Base-by-base conservation (phyloP, 371 early-diverging fungal species). In the Batrachochytrium dendrobatidis region DNA sequence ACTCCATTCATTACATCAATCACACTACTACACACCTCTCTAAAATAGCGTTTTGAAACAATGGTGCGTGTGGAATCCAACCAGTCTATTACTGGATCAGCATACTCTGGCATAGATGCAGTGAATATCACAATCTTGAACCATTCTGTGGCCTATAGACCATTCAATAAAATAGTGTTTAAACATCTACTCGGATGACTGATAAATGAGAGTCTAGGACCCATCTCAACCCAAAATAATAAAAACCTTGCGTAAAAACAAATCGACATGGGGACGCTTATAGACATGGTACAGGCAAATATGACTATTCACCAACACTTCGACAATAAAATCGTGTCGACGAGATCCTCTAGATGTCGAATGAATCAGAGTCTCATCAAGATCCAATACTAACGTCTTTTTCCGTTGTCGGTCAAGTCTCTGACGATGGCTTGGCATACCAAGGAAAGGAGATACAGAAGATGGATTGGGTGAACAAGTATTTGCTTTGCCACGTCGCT, bases 101-200 rank as follows among this genome's bases (percentile, higher is more conserved):
- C 99, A 68, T 98, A 98, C 74, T 97, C 94, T 31, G 92, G 82
- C 85, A 97, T 86, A 15, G 91, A 91, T 3, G 99, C 98, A 0
- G 99, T 98, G 75, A 92, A 98, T 22, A 98, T 87, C n/a, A 95
- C 92, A n/a, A 97, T 77, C 58, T 90, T 87, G 83, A 94, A 98
- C 96, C 95, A 95, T 67, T 93, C 87, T 61, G 85, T 77, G 61
- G 94, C 92, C 88, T 88, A 57, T 26, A 29, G 10, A 10, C n/a
- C 15, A 26, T 39, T 31, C 26, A 35, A 50, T 53, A 34, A 44
- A 30, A 24, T 39, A 39, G 39, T n/a, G 39, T 39, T n/a, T 39
- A 12, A 15, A n/a, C n/a, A 39, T 12, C 39, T n/a, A 15, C 15
- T n/a, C 39, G n/a, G n/a, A n/a, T n/a, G 39, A n/a, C 39, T 39